phyloP scores from a whole-genome alignment of 2,329 filamentous ascomycete species.

The Apiospora sp. region DNA sequence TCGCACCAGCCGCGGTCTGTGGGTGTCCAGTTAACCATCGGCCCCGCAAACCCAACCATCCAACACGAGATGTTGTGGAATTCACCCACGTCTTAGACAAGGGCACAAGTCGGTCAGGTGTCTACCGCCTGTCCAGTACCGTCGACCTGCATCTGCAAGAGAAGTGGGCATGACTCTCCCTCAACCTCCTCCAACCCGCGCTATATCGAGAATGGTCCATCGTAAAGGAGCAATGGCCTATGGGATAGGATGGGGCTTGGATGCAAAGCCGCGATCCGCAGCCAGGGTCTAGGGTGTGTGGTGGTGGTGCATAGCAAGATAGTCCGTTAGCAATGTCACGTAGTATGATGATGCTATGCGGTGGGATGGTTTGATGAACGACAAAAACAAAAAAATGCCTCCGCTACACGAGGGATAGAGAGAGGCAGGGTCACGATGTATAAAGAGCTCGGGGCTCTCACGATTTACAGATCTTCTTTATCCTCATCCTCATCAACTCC shows the following conservation, averaged over 20 bases:
- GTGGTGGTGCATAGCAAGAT: background rate
- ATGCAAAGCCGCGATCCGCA: background rate
- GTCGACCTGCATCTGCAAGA: background rate
- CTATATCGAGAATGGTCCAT: background rate
- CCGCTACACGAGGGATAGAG: constrained; percentile 5
- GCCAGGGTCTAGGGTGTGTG: background rate
- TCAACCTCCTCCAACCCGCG: background rate
- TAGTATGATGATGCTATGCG: constrained; percentile 22
- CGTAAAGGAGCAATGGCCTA: background rate
- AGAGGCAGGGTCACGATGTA: constrained; percentile 7
- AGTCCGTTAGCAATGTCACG: constrained; percentile 14
- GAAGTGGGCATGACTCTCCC: background rate
- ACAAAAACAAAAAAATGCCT: background rate
- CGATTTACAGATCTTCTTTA: background rate
- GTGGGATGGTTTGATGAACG: background rate
- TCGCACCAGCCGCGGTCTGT: constrained; percentile 16
- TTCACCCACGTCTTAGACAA: constrained; percentile 20
- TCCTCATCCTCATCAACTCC: background rate
- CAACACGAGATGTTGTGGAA: constrained; percentile 31
- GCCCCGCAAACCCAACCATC: constrained; percentile 15
- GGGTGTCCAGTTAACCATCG: constrained; percentile 21
- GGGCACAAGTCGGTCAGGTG: constrained; percentile 19
- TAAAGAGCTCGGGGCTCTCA: constrained; percentile 5
- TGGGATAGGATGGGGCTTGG: background rate
- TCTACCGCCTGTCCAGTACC: constrained; percentile 5